Percentiles rank a stretch among this genome's conserved stretches.
Conservation (phyloP, 495 filamentous ascomycete species). For the Sphaerosporella brunnea region DNA sequence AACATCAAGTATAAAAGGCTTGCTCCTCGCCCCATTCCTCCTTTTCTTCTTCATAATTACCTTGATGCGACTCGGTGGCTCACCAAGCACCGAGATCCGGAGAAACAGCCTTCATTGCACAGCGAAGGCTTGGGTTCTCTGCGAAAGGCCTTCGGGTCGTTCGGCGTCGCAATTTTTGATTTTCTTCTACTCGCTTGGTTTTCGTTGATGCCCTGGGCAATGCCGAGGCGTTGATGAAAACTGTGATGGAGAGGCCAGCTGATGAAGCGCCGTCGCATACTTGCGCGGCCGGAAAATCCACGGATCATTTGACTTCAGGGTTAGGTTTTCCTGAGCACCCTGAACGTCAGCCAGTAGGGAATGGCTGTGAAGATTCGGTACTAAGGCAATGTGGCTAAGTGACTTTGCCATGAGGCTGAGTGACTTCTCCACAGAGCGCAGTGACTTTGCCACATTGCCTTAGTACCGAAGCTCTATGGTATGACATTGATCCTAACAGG, state of each 20-base stretch:
- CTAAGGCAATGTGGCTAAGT: too few species aligned
- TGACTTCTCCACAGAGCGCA: too few species aligned
- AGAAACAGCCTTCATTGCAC: conserved; percentile 1
- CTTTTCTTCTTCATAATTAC: not conserved
- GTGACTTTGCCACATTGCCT: too few species aligned
- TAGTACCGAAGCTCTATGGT: too few species aligned
- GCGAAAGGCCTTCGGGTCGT: not conserved
- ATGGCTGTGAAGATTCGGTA: not conserved
- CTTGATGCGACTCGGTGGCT: not conserved
- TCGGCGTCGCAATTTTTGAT: conserved; percentile 6
- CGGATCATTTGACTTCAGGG: too few species aligned
- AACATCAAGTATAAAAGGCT: not conserved
- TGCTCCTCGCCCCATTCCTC: not conserved
- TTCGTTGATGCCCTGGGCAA: not conserved
- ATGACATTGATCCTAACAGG: too few species aligned
- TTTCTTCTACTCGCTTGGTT: not conserved
- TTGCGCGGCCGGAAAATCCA: too few species aligned
- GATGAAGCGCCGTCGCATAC: too few species aligned
- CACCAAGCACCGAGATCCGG: not conserved
- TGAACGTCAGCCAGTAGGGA: not conserved
- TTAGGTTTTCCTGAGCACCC: not conserved
- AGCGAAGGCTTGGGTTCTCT: not conserved
- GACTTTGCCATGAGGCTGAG: too few species aligned
- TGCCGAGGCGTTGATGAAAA: not conserved
- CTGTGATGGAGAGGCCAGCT: too few species aligned